Evolutionary conservation across 805 yeast genomes (phyloP).

Genomic region (Kluyveromyces dobzhanskii): DNA sequence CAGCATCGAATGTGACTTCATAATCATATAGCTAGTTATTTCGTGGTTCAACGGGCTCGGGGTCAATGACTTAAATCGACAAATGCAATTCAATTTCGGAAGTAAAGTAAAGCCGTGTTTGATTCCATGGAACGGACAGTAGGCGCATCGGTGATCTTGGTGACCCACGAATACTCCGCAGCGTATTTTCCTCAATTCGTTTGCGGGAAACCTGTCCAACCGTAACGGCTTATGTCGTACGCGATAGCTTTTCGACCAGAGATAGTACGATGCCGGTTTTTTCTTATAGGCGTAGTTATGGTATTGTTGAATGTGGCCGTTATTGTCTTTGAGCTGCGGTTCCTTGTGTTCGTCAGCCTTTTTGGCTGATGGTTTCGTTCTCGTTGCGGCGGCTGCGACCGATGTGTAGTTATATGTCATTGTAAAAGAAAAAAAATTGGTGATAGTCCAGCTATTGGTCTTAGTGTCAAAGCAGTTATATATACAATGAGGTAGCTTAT

Average conservation of each 20-base stretch:
- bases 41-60: conserved; percentile 16
- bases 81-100: conserved; percentile 12
- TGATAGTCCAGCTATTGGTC: too few species aligned
- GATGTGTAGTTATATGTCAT: too few species aligned
- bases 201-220: conserved; percentile 1
- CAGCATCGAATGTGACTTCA: not conserved
- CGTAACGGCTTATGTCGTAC: conserved; percentile 3
- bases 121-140: conserved; percentile 16
- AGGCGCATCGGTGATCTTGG: conserved; percentile 13
- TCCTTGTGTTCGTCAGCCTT: too few species aligned
- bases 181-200: conserved; percentile 8
- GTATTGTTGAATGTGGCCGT: not conserved
- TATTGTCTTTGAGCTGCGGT: too few species aligned
- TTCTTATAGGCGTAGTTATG: not conserved
- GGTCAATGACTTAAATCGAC: conserved; percentile 10
- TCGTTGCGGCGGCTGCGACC: too few species aligned
- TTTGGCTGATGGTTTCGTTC: too few species aligned
- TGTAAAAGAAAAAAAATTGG: too few species aligned
- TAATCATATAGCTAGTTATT: conserved; percentile 1
- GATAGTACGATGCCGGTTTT: conserved; percentile 2
- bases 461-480: too few species aligned
- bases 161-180: conserved; percentile 15
- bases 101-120: conserved; percentile 12
- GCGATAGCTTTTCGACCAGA: conserved; percentile 2
- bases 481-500: too few species aligned